Evolutionary conservation across 148 eudicot species (phyloP), one percentile per base, ranked within the genome.

Genomic region (Pouteria glomerata): DNA sequence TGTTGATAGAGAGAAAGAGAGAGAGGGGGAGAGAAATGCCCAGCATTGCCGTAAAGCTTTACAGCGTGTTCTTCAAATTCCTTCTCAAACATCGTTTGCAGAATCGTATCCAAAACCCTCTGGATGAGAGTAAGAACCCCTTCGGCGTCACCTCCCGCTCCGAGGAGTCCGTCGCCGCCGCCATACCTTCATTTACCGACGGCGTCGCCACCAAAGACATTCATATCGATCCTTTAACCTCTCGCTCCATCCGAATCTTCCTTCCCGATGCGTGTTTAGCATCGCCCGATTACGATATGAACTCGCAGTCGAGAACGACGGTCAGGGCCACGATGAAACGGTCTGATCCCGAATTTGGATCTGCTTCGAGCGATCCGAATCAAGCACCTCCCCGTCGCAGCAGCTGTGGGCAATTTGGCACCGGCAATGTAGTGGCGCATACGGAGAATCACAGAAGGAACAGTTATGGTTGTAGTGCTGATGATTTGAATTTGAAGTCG

Each of bases 161-260:
- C 15, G 96, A 89, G 1, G 98, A 95, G 39, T 59, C 86, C 11
- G 72, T 82, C 24, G 89, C 85, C 18, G 82, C 97, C 29, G 80
- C 85, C 0, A 95, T 88, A 42, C 97, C 98, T 23, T 78, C 79
- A 24, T 95, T 95, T 45, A 84, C 57, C 45, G 85, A 94, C 58
- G 93, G 97, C 0, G 90, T 95, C n/a, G 98, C 98, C 42, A 89
- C 98, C 60, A 95, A 95, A 60, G 98, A 95, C 61, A 79, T 95
- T 68, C 98, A 95, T 67, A 83, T 95, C 70, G 96, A 95, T 58
- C 80, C 98, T 2, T 55, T 83, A 19, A 87, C 89, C 12, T 85
- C 96, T 3, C 86, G 91, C 18, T 84, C 96, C 19, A 31, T 95
- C 16, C 83, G 98, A 1, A 86, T 95, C 42, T 95, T 95, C 73